Evolutionary conservation across 2,329 filamentous ascomycete species (phyloP), one percentile per base, ranked within the genome.

Genomic region (Diaporthe vexans): DNA sequence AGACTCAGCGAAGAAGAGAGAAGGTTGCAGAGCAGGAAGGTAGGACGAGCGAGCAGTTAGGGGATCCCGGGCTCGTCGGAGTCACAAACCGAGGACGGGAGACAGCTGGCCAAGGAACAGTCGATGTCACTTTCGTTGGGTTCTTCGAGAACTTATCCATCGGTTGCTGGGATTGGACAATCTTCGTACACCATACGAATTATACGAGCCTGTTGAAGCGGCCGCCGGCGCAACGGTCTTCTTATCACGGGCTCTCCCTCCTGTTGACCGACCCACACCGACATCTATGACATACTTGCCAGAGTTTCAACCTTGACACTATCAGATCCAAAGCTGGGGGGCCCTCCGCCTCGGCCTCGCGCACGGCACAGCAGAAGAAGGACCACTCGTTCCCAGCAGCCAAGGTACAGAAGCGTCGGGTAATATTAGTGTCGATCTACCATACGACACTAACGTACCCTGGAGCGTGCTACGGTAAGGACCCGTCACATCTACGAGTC

Each of bases 401-500:
- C 35, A 46, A 68, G 8, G 40, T 17, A 19, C 40, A 43, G 21
- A 40, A 35, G 48, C 63, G 48, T 54, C 63, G 63, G 46, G 63
- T 40, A 24, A 21, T 29, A 26, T 54, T 68, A 52, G 63, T 37
- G 63, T 40, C 48, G 63, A 68, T 40, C 46, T 68, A 52, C 48
- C 24, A 40, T 33, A 33, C 59, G 40, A 46, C 59, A 63, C 26
- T 63, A 29, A 63, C 24, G 59, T 48, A 13, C 24, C 59, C 59
- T 33, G 40, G 13, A 21, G 40, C 17, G 26, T 63, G 11, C 59
- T 46, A 26, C 40, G 40, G 40, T 58, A 24, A 40, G 26, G 48
- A 37, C 1, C 63, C 63, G 24, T 68, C 63, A 54, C 63, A 24
- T 37, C 33, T 40, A 21, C 63, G 63, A 68, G 63, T 68, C 63